Conservation (phyloP, 345 rosid species). For the Conringia planisiliqua region DNA sequence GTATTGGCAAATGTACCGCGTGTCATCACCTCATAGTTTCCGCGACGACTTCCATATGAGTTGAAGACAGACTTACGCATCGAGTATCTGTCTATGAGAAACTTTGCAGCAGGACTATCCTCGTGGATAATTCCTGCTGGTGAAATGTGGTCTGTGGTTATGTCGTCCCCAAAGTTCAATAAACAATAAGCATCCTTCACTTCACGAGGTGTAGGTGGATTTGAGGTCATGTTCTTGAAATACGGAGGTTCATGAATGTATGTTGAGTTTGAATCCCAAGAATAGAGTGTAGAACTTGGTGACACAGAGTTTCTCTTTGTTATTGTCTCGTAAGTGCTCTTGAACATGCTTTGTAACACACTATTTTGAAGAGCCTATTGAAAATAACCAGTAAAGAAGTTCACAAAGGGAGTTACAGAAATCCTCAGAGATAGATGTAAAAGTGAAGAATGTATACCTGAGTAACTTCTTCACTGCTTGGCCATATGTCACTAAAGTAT, state of each 20-base stretch:
- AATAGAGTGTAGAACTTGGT: constrained; percentile 47
- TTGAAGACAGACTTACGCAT: constrained; percentile 61
- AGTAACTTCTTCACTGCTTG: constrained; percentile 65
- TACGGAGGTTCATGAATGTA: constrained; percentile 83
- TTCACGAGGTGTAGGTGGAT: constrained; percentile 66
- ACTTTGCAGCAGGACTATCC: constrained; percentile 75
- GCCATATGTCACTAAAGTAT: constrained; percentile 76
- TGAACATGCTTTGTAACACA: constrained; percentile 78
- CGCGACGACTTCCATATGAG: constrained; percentile 84
- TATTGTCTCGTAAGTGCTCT: constrained; percentile 62
- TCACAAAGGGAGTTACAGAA: background rate
- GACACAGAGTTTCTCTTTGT: constrained; percentile 54
- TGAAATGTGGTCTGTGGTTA: constrained; percentile 83
- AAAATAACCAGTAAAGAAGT: background rate
- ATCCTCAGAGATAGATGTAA: background rate
- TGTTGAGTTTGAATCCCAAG: constrained; percentile 76
- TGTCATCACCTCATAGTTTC: constrained; percentile 75
- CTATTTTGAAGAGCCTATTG: constrained; percentile 60
- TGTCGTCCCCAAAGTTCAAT: constrained; percentile 68
- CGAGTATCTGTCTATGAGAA: constrained; percentile 46
- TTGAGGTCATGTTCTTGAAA: constrained; percentile 64
- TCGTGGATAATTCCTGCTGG: constrained; percentile 83
- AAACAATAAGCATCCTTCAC: constrained; percentile 84
- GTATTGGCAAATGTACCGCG: constrained; percentile 86
- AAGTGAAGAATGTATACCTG: constrained; percentile 35